Conservation (phyloP, 148 eudicot genomes). For the Diospyros kaki region DNA sequence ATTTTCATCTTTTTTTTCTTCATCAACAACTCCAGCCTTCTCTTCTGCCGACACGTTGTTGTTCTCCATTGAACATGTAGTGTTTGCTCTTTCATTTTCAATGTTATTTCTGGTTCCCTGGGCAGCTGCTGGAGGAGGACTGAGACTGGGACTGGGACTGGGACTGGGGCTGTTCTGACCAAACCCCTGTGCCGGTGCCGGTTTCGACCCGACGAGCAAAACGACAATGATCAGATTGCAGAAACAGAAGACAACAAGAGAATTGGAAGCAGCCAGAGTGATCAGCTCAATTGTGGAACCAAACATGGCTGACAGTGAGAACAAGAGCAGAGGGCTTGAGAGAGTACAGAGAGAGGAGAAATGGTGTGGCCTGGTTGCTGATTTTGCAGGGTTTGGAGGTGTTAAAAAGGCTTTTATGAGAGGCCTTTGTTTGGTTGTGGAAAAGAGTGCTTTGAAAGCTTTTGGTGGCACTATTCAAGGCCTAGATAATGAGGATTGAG, state of each 20-base stretch:
- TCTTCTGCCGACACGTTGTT: neutral
- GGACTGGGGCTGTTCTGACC: neutral
- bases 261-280: constrained; percentile 43
- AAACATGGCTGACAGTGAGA: constrained; percentile 26
- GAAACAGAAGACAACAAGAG: constrained; percentile 50
- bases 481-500: constrained; percentile 2
- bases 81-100: neutral
- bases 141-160: neutral
- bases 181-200: constrained; percentile 4
- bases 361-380: neutral
- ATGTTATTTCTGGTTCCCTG: neutral
- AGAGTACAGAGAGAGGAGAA: neutral
- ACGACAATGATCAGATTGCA: constrained; percentile 59
- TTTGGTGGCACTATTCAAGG: constrained; percentile 15
- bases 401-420: neutral
- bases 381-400: neutral
- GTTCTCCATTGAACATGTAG: neutral
- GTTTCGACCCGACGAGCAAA: constrained; percentile 34
- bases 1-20: constrained; percentile 4
- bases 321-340: neutral
- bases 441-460: constrained; percentile 29
- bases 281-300: constrained; percentile 40
- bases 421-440: neutral
- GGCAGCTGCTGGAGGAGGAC: neutral
- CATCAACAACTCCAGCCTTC: neutral